A percentile compares a stretch with the other conserved stretches of the same genome.
phyloP scores from a whole-genome alignment of 106 monocot species.

The Acorus gramineus region DNA sequence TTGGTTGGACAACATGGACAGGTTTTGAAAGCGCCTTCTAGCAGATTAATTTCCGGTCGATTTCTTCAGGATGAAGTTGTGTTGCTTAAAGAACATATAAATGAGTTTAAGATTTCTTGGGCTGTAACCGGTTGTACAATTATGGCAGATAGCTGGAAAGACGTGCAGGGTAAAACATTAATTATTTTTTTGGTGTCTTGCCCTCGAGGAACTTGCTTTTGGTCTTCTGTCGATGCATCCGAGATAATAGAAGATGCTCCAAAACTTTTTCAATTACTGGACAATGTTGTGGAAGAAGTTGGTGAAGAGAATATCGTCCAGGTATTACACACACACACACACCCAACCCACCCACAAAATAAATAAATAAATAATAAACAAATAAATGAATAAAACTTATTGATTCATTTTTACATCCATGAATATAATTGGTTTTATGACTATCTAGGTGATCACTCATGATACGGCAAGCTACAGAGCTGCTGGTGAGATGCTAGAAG shows the following conservation, averaged over 20 bases:
- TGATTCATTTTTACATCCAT: too few species aligned
- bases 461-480: constrained; percentile 27
- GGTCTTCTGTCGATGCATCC: constrained; percentile 39
- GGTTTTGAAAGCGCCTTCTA: constrained; percentile 24
- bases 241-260: constrained; percentile 33
- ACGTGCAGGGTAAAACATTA: constrained; percentile 27
- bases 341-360: background rate
- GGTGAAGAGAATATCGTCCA: constrained; percentile 51
- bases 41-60: constrained; percentile 24
- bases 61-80: constrained; percentile 40
- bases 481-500: constrained; percentile 53
- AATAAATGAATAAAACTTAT: too few species aligned
- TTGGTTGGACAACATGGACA: constrained; percentile 35
- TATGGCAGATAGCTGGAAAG: constrained; percentile 39
- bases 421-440: too few species aligned
- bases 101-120: constrained; percentile 45
- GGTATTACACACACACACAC: constrained; percentile 16
- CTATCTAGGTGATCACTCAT: constrained; percentile 41
- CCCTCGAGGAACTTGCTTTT: constrained; percentile 33
- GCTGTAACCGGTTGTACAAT: constrained; percentile 40
- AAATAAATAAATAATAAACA: too few species aligned
- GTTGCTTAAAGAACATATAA: constrained; percentile 18
- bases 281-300: constrained; percentile 47
- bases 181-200: constrained; percentile 48
- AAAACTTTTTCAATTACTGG: constrained; percentile 41